These are phyloP conservation scores for Bipolaris sorokiniana DNA, from an alignment of 2,329 filamentous ascomycete genomes.

Conservation along the genomic window DNA sequence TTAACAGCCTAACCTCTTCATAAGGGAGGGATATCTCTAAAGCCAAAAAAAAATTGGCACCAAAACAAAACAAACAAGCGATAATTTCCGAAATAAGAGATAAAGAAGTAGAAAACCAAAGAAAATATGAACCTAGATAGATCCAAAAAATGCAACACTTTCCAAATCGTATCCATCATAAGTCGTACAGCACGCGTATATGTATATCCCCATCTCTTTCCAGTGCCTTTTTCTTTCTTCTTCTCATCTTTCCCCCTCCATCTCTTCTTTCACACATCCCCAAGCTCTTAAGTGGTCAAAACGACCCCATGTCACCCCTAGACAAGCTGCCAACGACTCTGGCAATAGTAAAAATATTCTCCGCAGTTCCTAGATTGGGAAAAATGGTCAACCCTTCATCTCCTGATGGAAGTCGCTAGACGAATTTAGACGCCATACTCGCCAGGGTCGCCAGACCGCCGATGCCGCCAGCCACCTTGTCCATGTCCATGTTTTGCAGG, in stretches of 20 bases:
- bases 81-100: background rate
- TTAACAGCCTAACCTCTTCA: background rate
- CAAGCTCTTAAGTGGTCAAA: constrained; percentile 1
- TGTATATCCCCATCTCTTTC: no score
- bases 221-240: no score
- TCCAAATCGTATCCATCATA: background rate
- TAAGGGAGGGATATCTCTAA: constrained; percentile 17
- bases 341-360: constrained; percentile 16
- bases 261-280: background rate
- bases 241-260: no score
- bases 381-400: constrained; percentile 8
- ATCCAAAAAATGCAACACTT: background rate
- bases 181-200: background rate
- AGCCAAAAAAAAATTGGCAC: background rate
- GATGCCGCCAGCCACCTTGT: constrained; percentile 47
- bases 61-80: no score
- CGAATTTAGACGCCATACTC: constrained; percentile 55
- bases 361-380: constrained; percentile 16
- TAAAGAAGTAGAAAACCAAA: background rate
- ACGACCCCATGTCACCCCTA: background rate
- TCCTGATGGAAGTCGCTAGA: constrained; percentile 40
- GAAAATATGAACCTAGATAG: background rate
- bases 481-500: constrained; percentile 38
- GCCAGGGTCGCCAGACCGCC: constrained; percentile 57
- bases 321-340: constrained; percentile 9